Evolutionary conservation across 164 flowering plant species (phyloP).

Genomic region (Liriodendron chinense): DNA sequence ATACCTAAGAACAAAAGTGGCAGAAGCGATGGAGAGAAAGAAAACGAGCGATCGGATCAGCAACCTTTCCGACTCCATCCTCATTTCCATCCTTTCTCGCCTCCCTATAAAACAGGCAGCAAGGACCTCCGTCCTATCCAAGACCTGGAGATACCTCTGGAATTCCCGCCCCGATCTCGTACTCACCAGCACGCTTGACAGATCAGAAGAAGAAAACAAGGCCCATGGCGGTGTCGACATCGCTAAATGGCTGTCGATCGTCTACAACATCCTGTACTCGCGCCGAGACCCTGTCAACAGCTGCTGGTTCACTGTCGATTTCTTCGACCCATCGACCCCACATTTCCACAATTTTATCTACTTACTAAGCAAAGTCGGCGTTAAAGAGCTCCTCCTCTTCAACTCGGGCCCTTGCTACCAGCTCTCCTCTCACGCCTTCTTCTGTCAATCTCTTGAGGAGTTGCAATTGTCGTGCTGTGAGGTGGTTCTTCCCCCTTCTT

Average conservation of each 20-base stretch:
- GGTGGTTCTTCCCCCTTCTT: background rate
- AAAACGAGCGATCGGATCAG: background rate
- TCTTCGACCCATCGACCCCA: background rate
- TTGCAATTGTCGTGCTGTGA: background rate
- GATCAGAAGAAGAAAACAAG: background rate
- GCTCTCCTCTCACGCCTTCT: background rate
- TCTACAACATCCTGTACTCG: background rate
- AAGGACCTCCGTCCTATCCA: conserved; percentile 3
- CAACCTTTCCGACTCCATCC: background rate
- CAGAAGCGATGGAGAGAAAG: too few relatives aligned
- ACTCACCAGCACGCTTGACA: background rate
- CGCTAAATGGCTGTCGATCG: background rate
- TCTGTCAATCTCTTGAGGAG: background rate
- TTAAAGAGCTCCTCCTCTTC: background rate
- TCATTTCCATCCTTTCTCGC: background rate
- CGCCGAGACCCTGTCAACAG: background rate
- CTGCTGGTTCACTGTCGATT: background rate
- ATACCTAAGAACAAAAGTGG: too few relatives aligned
- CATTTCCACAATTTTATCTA: background rate
- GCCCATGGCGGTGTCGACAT: background rate
- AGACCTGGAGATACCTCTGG: conserved; percentile 5
- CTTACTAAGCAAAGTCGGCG: background rate
- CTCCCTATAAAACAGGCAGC: background rate
- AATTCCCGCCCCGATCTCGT: background rate
- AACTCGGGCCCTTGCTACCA: background rate